Conservation (phyloP, 2,329 filamentous ascomycete genomes). For the Diaporthe amygdali region DNA sequence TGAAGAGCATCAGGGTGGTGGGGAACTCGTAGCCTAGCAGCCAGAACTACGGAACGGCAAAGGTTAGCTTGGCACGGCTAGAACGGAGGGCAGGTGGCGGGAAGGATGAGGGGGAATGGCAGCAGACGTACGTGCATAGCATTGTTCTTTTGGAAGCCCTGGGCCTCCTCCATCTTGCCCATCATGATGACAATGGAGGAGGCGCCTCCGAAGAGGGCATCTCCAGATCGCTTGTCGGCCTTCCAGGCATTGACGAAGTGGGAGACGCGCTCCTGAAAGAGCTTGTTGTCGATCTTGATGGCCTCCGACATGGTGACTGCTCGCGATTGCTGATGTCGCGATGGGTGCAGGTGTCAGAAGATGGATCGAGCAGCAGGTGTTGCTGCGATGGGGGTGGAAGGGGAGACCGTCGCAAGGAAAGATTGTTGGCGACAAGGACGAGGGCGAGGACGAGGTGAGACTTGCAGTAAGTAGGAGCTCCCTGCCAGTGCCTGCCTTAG, state of each 20-base stretch:
- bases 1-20: slow-evolving; percentile 92
- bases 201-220: slow-evolving; percentile 84
- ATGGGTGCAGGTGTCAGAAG: slow-evolving; percentile 22
- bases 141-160: slow-evolving; percentile 93
- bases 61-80: slow-evolving; percentile 13
- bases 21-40: slow-evolving; percentile 98
- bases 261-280: slow-evolving; percentile 91
- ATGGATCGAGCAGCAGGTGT: slow-evolving; percentile 21
- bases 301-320: slow-evolving; percentile 65
- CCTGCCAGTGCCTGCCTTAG: slow-evolving; percentile 4
- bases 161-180: slow-evolving; percentile 91
- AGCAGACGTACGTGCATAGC: slow-evolving; percentile 77
- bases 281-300: slow-evolving; percentile 92
- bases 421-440: slow-evolving; percentile 10
- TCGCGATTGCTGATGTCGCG: slow-evolving; percentile 26
- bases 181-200: slow-evolving; percentile 88
- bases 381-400: slow-evolving; percentile 21
- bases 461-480: slow-evolving; percentile 3
- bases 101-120: not conserved
- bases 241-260: slow-evolving; percentile 93
- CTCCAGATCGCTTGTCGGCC: slow-evolving; percentile 87
- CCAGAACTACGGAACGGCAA: slow-evolving; percentile 75
- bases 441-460: slow-evolving; percentile 7
- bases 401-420: not conserved
- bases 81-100: not conserved